phyloP scores from a whole-genome alignment of 2,329 filamentous ascomycete species.

The Waltergamsia citrina region DNA sequence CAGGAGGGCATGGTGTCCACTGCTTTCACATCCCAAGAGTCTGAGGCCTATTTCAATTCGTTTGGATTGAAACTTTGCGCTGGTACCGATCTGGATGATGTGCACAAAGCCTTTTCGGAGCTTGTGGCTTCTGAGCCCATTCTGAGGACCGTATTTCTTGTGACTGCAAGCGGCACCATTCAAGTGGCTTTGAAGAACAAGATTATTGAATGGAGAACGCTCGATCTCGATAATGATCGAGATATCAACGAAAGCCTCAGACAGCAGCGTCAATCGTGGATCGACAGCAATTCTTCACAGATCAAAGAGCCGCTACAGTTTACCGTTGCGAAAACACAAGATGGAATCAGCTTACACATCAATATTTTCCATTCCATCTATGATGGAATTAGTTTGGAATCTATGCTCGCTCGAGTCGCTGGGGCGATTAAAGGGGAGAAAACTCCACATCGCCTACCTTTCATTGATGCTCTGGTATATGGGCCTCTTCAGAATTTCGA shows the following conservation, averaged over 20 bases:
- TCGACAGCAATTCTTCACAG: conserved; percentile 36
- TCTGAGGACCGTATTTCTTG: conserved; percentile 62
- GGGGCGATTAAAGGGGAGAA: conserved; percentile 10
- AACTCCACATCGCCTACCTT: conserved; percentile 35
- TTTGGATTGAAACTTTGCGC: conserved; percentile 52
- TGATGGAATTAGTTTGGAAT: conserved; percentile 68
- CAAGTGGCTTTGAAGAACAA: conserved; percentile 54
- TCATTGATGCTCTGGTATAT: conserved; percentile 56
- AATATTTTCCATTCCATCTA: conserved; percentile 82
- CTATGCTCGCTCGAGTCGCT: conserved; percentile 53
- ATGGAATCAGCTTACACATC: conserved; percentile 38
- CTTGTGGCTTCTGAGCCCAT: conserved; percentile 48
- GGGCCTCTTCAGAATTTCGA: conserved; percentile 52
- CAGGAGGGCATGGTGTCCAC: conserved; percentile 80
- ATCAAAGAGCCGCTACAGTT: conserved; percentile 43
- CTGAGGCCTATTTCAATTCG: conserved; percentile 64
- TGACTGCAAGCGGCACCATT: conserved; percentile 65
- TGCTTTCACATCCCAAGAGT: conserved; percentile 43
- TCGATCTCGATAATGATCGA: neutral
- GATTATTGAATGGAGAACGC: conserved; percentile 30
- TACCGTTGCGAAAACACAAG: conserved; percentile 22
- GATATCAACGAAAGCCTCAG: conserved; percentile 10
- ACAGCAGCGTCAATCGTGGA: conserved; percentile 42
- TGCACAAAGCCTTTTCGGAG: conserved; percentile 49
- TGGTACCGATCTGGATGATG: conserved; percentile 28